Percentiles rank a stretch among this genome's conserved stretches.
phyloP scores from a whole-genome alignment of 2,329 filamentous ascomycete genomes.

The Botrytis fabae region DNA sequence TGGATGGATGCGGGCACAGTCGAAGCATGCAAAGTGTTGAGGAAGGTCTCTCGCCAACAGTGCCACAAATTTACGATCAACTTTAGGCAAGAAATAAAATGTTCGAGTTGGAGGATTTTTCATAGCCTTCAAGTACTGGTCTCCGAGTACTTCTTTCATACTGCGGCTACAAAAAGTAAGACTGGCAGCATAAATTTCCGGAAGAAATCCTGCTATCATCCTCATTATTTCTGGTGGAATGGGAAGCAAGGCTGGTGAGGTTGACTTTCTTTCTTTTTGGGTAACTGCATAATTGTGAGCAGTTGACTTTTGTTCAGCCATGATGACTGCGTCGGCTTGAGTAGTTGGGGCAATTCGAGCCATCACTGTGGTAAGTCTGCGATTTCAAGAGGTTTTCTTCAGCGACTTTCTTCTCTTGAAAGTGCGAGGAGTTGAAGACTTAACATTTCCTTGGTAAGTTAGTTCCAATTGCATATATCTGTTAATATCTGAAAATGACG shows the following conservation, averaged over 20 bases:
- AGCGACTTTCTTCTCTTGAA: neutral
- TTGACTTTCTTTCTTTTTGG: neutral
- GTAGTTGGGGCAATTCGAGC: neutral
- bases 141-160: neutral
- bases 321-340: neutral
- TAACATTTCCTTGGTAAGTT: neutral
- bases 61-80: neutral
- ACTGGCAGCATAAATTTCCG: neutral
- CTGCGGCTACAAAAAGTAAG: slow-evolving; percentile 3
- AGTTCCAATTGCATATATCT: neutral
- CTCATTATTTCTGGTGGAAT: slow-evolving; percentile 22
- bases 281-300: neutral
- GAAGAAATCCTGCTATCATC: slow-evolving; percentile 21
- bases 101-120: neutral
- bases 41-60: slow-evolving; percentile 21
- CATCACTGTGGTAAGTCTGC: neutral
- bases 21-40: slow-evolving; percentile 14
- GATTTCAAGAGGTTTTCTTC: neutral
- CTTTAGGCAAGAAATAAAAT: neutral
- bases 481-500: neutral
- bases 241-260: neutral
- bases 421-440: neutral
- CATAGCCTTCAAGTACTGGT: neutral
- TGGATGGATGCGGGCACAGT: neutral
- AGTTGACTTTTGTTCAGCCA: neutral